Percentiles rank a stretch among this genome's conserved stretches.
These are phyloP conservation scores for Boletellus ananas DNA, from an alignment of 768 basidiomycete species.

Conservation along the genomic window DNA sequence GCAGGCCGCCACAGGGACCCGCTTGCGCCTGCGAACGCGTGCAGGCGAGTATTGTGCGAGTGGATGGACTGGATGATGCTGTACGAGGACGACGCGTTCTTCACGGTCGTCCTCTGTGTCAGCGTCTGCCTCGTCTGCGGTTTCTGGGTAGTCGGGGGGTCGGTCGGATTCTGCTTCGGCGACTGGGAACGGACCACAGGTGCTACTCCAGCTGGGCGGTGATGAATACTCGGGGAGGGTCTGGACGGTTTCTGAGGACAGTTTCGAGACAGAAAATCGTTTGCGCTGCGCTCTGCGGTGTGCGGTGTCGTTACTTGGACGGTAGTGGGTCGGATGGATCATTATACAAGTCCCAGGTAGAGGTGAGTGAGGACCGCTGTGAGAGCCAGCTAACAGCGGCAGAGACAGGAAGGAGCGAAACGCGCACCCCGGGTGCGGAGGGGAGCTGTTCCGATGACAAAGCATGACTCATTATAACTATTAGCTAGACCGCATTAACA, in stretches of 20 bases:
- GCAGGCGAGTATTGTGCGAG: constrained; percentile 32
- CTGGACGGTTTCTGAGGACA: constrained; percentile 64
- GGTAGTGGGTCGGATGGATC: constrained; percentile 18
- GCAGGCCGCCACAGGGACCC: constrained; percentile 23
- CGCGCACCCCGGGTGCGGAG: no score
- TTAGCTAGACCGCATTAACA: no score
- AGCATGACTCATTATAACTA: constrained; percentile 20
- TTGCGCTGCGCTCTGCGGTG: constrained; percentile 48
- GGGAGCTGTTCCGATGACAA: constrained; percentile 14
- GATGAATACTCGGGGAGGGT: constrained; percentile 64
- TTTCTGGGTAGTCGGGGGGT: constrained; percentile 75
- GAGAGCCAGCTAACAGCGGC: constrained; percentile 7
- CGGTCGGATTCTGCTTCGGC: constrained; percentile 45
- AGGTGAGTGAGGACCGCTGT: constrained; percentile 11
- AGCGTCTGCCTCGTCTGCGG: constrained; percentile 72
- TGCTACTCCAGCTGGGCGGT: constrained; percentile 25
- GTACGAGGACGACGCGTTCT: constrained; percentile 18
- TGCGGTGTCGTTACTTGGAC: constrained; percentile 7
- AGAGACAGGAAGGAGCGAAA: neutral
- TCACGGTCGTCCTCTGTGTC: constrained; percentile 48
- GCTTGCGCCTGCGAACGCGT: constrained; percentile 25
- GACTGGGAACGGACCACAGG: constrained; percentile 16
- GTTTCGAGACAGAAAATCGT: constrained; percentile 50
- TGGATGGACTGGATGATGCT: constrained; percentile 28
- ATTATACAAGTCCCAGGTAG: neutral